Evolutionary conservation across 768 basidiomycete genomes (phyloP).

Genomic region (Rhodotorula babjevae): DNA sequence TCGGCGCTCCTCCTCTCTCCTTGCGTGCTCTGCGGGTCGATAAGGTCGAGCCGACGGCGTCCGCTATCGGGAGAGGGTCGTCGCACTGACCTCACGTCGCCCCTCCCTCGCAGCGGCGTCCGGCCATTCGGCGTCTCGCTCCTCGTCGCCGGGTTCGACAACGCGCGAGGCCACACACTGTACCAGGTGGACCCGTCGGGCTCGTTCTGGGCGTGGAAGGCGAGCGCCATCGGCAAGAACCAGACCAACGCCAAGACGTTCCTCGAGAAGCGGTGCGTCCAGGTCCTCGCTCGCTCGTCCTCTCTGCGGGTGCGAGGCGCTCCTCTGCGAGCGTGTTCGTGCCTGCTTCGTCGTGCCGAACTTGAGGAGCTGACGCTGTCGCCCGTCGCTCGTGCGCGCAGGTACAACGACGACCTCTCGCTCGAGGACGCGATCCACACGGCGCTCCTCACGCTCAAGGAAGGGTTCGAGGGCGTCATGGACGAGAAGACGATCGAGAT

Average conservation of each 20-base stretch:
- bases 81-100: background rate
- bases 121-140: constrained; percentile 98
- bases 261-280: constrained; percentile 84
- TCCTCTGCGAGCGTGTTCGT: constrained; percentile 25
- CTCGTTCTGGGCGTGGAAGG: constrained; percentile 99
- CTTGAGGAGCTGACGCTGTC: no score
- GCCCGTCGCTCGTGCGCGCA: background rate
- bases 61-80: no score
- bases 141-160: constrained; percentile 94
- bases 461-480: constrained; percentile 99
- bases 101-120: constrained; percentile 66
- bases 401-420: constrained; percentile 70
- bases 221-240: constrained; percentile 98
- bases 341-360: no score
- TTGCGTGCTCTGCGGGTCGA: background rate
- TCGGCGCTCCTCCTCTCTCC: constrained; percentile 30
- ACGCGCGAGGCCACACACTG: constrained; percentile 86
- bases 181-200: constrained; percentile 99
- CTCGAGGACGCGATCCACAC: constrained; percentile 99
- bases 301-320: no score
- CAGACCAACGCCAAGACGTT: constrained; percentile 99
- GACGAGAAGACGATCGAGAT: constrained; percentile 99
- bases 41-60: no score
- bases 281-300: constrained; percentile 28
- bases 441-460: constrained; percentile 92